phyloP scores from a whole-genome alignment of 192 early-diverging fungal species.

The Rhizophagus prolifer region DNA sequence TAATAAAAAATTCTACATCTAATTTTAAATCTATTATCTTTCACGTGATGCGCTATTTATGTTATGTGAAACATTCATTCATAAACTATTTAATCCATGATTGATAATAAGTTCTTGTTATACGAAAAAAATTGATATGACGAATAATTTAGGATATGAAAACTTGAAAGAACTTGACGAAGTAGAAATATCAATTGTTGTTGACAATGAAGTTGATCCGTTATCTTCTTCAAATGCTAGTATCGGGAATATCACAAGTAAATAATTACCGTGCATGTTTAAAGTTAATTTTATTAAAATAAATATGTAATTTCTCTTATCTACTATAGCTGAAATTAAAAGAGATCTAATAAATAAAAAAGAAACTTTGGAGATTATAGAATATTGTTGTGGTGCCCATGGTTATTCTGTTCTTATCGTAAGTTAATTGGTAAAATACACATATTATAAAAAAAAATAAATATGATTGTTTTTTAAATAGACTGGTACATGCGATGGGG shows the following conservation, averaged over 20 bases:
- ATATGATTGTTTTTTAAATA: background rate
- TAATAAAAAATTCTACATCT: no score
- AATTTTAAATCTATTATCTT: no score
- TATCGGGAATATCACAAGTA: slow-evolving; percentile 30
- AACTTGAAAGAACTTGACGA: slow-evolving; percentile 36
- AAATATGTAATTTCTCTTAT: background rate
- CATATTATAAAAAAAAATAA: background rate
- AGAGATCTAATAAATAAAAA: slow-evolving; percentile 8
- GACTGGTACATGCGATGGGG: slow-evolving; percentile 33
- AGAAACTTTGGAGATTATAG: slow-evolving; percentile 31
- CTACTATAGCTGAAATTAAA: background rate
- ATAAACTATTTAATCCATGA: no score
- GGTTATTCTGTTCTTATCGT: slow-evolving; percentile 39
- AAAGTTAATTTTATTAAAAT: no score
- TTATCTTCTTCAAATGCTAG: slow-evolving; percentile 32
- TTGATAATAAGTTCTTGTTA: no score
- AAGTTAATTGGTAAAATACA: background rate
- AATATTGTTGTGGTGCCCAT: slow-evolving; percentile 42
- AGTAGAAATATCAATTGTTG: slow-evolving; percentile 35
- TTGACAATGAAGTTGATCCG: slow-evolving; percentile 40
- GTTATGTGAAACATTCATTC: no score
- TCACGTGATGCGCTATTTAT: no score
- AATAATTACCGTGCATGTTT: background rate
- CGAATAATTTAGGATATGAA: background rate
- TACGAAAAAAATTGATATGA: background rate